Evolutionary conservation across 148 eudicot species (phyloP).

Genomic region (Rhododendron williamsianum): DNA sequence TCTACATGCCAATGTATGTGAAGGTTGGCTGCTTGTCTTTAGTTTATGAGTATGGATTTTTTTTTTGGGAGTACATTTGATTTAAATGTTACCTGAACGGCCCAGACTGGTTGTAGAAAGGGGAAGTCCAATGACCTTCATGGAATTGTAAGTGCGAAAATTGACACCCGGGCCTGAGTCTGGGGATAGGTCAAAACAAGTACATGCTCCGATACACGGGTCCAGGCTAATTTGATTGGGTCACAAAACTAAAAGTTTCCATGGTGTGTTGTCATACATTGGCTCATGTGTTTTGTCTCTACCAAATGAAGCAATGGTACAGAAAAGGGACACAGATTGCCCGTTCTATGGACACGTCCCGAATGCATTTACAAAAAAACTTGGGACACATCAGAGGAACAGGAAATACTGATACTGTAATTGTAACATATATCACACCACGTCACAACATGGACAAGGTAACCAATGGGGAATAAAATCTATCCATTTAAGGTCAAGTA

Average conservation of each 20-base stretch:
- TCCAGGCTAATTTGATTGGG: background rate
- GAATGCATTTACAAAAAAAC: background rate
- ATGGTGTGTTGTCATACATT: background rate
- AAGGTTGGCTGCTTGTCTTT: slow-evolving; percentile 40
- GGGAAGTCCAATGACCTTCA: background rate
- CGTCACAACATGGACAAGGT: background rate
- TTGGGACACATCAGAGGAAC: background rate
- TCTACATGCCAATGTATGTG: slow-evolving; percentile 93
- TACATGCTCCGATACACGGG: background rate
- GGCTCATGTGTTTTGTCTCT: background rate
- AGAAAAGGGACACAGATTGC: background rate
- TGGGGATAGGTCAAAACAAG: background rate
- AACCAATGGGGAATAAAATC: background rate
- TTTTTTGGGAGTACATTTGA: background rate
- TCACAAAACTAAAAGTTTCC: background rate
- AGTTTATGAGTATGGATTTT: background rate
- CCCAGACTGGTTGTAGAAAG: background rate
- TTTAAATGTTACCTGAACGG: background rate
- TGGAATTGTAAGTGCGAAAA: background rate
- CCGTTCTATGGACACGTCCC: background rate
- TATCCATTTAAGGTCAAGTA: background rate
- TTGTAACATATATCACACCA: background rate
- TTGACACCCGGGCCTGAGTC: background rate
- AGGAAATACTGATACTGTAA: background rate
- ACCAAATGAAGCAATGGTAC: background rate